A percentile compares a stretch with the other conserved stretches of the same genome.
Evolutionary conservation across 2,329 filamentous ascomycete species (phyloP).

Genomic region (Thelonectria rubi): DNA sequence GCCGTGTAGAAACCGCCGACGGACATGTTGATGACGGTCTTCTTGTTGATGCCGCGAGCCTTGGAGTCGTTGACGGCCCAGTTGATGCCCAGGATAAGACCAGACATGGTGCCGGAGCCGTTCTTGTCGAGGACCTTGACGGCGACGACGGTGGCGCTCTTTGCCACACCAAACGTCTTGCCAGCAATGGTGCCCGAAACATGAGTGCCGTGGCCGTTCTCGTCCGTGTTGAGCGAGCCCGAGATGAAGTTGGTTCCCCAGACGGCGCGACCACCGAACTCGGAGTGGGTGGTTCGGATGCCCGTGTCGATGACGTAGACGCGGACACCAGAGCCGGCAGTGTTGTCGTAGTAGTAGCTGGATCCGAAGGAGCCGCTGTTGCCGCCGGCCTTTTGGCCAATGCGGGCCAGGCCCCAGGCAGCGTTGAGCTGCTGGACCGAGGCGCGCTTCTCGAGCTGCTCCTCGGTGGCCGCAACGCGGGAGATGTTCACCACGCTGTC

Average conservation of each 20-base stretch:
- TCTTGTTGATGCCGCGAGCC: neutral
- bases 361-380: neutral
- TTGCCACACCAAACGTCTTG: conserved; percentile 46
- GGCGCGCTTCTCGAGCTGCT: neutral
- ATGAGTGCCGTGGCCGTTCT: conserved; percentile 45
- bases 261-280: conserved; percentile 36
- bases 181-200: conserved; percentile 44
- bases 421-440: conserved; percentile 1
- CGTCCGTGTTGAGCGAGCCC: conserved; percentile 24
- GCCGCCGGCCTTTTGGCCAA: conserved; percentile 10
- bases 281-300: conserved; percentile 48
- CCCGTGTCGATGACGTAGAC: conserved; percentile 57
- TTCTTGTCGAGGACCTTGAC: conserved; percentile 43
- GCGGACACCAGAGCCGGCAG: conserved; percentile 38
- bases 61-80: conserved; percentile 47
- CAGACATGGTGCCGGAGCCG: conserved; percentile 13
- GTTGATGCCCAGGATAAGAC: conserved; percentile 33
- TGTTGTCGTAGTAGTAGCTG: conserved; percentile 39
- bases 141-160: conserved; percentile 38
- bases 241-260: no score
- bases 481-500: conserved; percentile 16
- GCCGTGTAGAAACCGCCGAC: conserved; percentile 41
- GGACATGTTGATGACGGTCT: conserved; percentile 58
- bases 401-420: conserved; percentile 24
- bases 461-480: neutral